Percentiles rank a stretch among this genome's conserved stretches.
These are phyloP conservation scores for Trichoderma brevicompactum DNA, from an alignment of 2,329 filamentous ascomycete genomes.

Conservation along the genomic window DNA sequence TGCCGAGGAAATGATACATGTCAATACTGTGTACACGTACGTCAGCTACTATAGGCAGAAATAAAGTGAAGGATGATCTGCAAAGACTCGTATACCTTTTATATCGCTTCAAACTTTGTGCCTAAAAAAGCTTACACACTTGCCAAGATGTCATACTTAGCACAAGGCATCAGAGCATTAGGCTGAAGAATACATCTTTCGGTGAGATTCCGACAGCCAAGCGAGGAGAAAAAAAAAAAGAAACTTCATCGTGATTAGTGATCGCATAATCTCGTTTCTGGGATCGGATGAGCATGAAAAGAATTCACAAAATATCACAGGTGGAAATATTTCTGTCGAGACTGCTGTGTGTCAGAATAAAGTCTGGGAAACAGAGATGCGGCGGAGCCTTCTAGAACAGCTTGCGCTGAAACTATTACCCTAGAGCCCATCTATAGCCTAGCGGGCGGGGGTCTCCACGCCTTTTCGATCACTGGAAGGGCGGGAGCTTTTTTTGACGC, in stretches of 20 bases:
- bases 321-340: not conserved
- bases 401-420: not conserved
- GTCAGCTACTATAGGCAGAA: not conserved
- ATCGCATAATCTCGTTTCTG: too few species aligned
- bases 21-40: not conserved
- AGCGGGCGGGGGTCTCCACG: slow-evolving; percentile 3
- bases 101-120: not conserved
- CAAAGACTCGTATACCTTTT: not conserved
- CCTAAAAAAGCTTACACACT: not conserved
- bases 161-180: too few species aligned
- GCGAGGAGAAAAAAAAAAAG: too few species aligned
- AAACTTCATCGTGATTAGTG: too few species aligned
- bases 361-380: not conserved
- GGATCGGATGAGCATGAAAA: not conserved
- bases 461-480: slow-evolving; percentile 2
- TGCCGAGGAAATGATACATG: not conserved
- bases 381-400: slow-evolving; percentile 10
- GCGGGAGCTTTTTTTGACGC: not conserved
- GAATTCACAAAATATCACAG: not conserved
- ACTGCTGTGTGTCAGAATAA: not conserved
- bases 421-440: not conserved
- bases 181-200: not conserved
- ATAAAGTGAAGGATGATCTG: not conserved
- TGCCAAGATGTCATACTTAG: too few species aligned
- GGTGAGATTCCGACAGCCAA: not conserved